A percentile compares a stretch with the other conserved stretches of the same genome.
phyloP scores from a whole-genome alignment of 345 rosid species.

The Salix viminalis region DNA sequence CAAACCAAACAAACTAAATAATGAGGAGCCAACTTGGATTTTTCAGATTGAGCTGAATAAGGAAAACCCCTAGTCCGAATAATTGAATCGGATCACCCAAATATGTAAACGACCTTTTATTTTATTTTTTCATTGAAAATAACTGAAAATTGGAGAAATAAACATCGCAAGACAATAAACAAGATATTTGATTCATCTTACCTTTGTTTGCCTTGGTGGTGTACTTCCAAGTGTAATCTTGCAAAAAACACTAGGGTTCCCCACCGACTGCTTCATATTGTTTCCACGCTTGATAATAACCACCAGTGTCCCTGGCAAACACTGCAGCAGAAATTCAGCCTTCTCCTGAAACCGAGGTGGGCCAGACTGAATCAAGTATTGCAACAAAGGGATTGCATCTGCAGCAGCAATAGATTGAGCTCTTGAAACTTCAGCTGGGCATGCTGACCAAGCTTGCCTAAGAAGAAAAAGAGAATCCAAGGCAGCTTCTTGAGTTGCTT shows the following conservation, averaged over 20 bases:
- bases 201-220: constrained; percentile 88
- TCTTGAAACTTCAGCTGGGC: constrained; percentile 93
- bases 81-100: neutral
- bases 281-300: constrained; percentile 92
- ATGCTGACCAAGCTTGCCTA: constrained; percentile 99
- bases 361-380: constrained; percentile 94
- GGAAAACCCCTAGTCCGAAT: neutral
- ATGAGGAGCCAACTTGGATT: too few species aligned
- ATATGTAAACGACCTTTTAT: neutral
- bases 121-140: neutral
- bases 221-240: constrained; percentile 87
- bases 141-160: neutral
- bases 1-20: too few species aligned
- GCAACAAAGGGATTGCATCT: constrained; percentile 93
- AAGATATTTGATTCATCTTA: constrained; percentile 15
- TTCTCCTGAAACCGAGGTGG: constrained; percentile 99
- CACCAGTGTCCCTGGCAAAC: constrained; percentile 93
- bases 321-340: constrained; percentile 91
- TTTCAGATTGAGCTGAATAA: too few species aligned
- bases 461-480: constrained; percentile 90
- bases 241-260: constrained; percentile 94
- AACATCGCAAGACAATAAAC: neutral
- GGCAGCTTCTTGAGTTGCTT: constrained; percentile 98
- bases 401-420: constrained; percentile 98
- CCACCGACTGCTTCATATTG: constrained; percentile 98